Evolutionary conservation across 225 moss, liverwort and hornwort species (phyloP).

Genomic region (Sphagnum tenellum): DNA sequence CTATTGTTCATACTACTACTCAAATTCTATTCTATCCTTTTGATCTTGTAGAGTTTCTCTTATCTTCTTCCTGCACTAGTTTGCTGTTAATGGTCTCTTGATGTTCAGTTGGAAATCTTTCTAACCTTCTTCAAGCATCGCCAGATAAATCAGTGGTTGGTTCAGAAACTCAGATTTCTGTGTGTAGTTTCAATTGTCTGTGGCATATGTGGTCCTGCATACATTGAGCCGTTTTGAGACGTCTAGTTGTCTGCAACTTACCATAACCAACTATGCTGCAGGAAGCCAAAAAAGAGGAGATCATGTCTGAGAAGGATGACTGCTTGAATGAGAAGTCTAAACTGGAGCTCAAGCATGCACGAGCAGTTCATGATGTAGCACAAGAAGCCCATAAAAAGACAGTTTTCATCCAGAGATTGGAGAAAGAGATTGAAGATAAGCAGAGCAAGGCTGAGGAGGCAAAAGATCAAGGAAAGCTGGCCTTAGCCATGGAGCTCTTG

Average conservation of each 20-base stretch:
- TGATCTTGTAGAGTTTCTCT: too few species aligned
- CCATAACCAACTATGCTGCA: constrained; percentile 5
- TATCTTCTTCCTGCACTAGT: too few species aligned
- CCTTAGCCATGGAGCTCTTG: constrained; percentile 24
- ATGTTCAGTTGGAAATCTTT: too few species aligned
- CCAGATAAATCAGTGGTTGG: too few species aligned
- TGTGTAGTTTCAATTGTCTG: too few species aligned
- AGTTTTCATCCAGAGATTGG: constrained; percentile 26
- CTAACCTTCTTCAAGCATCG: too few species aligned
- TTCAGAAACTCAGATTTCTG: too few species aligned
- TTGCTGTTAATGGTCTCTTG: too few species aligned
- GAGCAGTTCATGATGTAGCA: constrained; percentile 53
- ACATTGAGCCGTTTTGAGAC: not conserved
- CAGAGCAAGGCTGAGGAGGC: constrained; percentile 50
- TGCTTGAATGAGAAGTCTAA: constrained; percentile 70
- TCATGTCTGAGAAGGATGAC: constrained; percentile 50
- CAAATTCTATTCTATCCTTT: too few species aligned
- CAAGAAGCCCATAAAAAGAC: constrained; percentile 46
- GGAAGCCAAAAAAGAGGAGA: constrained; percentile 70
- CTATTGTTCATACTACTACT: too few species aligned
- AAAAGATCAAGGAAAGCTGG: constrained; percentile 19
- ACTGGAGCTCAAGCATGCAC: constrained; percentile 61
- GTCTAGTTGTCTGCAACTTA: not conserved
- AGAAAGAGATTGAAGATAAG: constrained; percentile 31
- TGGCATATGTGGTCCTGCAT: not conserved